Conservation (phyloP, 257 asterid genomes). For the Solanum neorickii region DNA sequence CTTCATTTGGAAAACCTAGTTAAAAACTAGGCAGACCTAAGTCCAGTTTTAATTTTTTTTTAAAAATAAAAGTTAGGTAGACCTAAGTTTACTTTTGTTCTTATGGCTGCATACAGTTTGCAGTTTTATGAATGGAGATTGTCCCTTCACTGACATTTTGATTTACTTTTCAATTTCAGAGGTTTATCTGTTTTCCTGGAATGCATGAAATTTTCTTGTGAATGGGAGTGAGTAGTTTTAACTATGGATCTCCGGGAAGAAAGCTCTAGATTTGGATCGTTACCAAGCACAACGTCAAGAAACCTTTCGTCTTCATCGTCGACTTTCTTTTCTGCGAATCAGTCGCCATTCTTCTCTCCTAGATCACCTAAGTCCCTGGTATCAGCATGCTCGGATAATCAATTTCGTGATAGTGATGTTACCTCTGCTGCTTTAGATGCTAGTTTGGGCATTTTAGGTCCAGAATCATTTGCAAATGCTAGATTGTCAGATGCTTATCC, state of each 20-base stretch:
- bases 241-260: constrained; percentile 68
- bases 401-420: constrained; percentile 5
- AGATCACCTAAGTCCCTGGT: constrained; percentile 29
- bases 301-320: constrained; percentile 89
- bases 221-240: constrained; percentile 20
- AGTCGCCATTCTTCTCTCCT: constrained; percentile 91
- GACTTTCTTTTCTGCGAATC: constrained; percentile 84
- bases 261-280: constrained; percentile 32
- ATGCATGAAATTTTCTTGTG: constrained; percentile 18
- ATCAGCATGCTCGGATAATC: constrained; percentile 7
- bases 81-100: not conserved
- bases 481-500: constrained; percentile 25
- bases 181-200: constrained; percentile 14
- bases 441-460: constrained; percentile 17
- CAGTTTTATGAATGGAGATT: not conserved
- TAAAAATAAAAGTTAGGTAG: not conserved
- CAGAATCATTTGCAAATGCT: constrained; percentile 23
- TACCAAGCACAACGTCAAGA: constrained; percentile 58
- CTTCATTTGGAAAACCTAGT: not conserved
- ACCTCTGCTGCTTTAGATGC: constrained; percentile 21
- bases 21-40: not conserved
- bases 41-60: not conserved
- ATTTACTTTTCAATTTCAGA: constrained; percentile 14
- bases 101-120: not conserved
- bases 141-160: not conserved